Base-by-base conservation (phyloP, 768 basidiomycete species). In the Tylopilus subfusipes region DNA sequence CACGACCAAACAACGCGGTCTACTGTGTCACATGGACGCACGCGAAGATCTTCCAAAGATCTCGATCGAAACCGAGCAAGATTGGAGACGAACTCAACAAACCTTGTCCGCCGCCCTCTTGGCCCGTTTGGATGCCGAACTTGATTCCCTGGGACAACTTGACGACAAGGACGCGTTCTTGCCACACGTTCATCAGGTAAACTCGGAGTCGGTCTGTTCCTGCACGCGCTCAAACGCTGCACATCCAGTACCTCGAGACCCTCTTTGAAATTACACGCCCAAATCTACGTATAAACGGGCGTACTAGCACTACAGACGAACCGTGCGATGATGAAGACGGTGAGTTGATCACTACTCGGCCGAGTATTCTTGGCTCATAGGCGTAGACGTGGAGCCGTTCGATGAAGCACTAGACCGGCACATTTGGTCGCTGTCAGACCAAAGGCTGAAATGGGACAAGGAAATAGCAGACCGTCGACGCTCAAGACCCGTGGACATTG, bases 381-480 rank as follows among this genome's bases (percentile, higher is more conserved):
- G 16, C 18, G n/a, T 57, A 86, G 84, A 84, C 42, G 82, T 83
- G 60, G 90, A 93, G 63, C 79, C 83, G 3, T 96, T 93, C 68
- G 91, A 96, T 63, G 92, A 96, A 69, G 83, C 82, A 2, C 80
- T 96, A 30, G 93, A 95, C 66, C 75, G 89, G 47, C 81, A 82
- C 42, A 86, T 94, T 42, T 92, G 88, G 86, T 85, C 86, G 1
- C 69, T 93, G 19, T 84, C 87, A 39, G 82, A 86, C 58, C 88
- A 88, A 46, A 76, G 85, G 29, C 72, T 92, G 48, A 79, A 85
- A 58, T 90, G 83, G 83, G 84, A 92, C 64, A 83, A 81, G 56
- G 79, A 85, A 52, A 78, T 90, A 36, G 85, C 86, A 22, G 79
- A 80, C 46, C 81, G 81, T 53, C 79, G 92, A 43, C 83, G 87